Base-by-base conservation (phyloP, 352 stramenopile species). In the Globisporangium radiosum region DNA sequence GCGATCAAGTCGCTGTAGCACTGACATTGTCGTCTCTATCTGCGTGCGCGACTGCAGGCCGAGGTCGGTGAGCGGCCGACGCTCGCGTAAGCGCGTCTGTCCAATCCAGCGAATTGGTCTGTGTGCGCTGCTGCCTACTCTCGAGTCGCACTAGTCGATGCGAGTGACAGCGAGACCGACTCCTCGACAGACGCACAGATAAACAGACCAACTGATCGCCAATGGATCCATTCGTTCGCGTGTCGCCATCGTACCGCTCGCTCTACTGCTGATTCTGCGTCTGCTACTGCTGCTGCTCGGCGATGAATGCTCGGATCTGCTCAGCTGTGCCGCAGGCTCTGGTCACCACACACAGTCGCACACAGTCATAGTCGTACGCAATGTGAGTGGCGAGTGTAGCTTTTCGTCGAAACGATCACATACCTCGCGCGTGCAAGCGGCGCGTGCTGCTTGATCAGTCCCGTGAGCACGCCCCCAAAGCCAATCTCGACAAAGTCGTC, bases 371-470 rank as follows among this genome's bases (percentile, higher is more conserved):
- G 25, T 25, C 25, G 25, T 25, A 25, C 25, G 25, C 25, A 25
- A 25, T 25, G 25, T 25, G 25, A 25, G 25, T 25, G 25, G 25
- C 25, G 25, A 25, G 25, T 25, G 25, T 2, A 25, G 25, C 25
- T 25, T 25, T 25, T 25, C 25, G 25, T 25, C 25, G 25, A 61
- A 19, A 54, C 52, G 36, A 4, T 42, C 44, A 54, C 10, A 43
- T 68, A 78, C 71, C 47, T 56, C n/a, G 57, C 59, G 6, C 47
- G 60, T 17, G 68, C 62, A 17, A 67, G 65, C 9, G 70, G 66
- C 44, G 64, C 59, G 53, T 94, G 84, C 66, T 94, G 84, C 60
- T 75, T 75, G 66, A 94, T 87, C 48, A 95, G 77, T 1, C 78
- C 78, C 19, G 81, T 68, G 42, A 95, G 70, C 44, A 95, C 82